A percentile compares a stretch with the other conserved stretches of the same genome.
Conservation (phyloP, 306 rosid genomes). For the Carpinus viminea region DNA sequence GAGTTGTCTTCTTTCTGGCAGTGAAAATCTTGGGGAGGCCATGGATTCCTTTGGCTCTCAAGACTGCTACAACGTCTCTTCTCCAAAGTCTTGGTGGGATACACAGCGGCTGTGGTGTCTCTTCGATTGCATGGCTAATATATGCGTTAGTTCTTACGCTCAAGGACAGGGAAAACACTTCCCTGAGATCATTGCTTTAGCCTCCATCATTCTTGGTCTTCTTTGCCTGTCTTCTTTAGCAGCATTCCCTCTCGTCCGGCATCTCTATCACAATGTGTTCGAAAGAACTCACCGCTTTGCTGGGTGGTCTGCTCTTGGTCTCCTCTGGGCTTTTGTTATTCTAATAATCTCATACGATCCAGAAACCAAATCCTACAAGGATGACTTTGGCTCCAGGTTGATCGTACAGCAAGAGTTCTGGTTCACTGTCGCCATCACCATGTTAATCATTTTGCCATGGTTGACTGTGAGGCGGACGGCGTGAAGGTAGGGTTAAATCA, state of each 20-base stretch:
- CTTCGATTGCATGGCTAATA: constrained; percentile 68
- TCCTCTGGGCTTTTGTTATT: constrained; percentile 52
- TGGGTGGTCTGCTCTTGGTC: constrained; percentile 60
- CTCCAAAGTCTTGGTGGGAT: constrained; percentile 76
- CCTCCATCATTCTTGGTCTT: constrained; percentile 54
- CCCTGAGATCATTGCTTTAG: constrained; percentile 44
- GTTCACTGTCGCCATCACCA: constrained; percentile 54
- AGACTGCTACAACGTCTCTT: constrained; percentile 57
- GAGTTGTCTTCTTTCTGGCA: constrained; percentile 50
- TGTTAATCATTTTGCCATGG: constrained; percentile 59
- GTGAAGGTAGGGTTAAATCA: too few relatives aligned
- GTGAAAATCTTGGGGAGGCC: constrained; percentile 52
- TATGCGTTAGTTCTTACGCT: constrained; percentile 51
- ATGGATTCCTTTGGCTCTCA: constrained; percentile 48
- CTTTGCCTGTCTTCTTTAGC: constrained; percentile 59
- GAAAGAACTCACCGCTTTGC: constrained; percentile 66
- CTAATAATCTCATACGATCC: constrained; percentile 46
- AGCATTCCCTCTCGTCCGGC: constrained; percentile 71
- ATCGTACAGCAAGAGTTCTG: constrained; percentile 48
- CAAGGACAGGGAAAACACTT: constrained; percentile 35
- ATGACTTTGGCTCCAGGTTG: constrained; percentile 18
- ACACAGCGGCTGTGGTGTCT: constrained; percentile 76
- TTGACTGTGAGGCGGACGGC: constrained; percentile 32
- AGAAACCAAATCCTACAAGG: constrained; percentile 31
- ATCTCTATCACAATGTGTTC: constrained; percentile 65